Conservation (phyloP, 306 rosid species). For the Adenanthera pavonina region DNA sequence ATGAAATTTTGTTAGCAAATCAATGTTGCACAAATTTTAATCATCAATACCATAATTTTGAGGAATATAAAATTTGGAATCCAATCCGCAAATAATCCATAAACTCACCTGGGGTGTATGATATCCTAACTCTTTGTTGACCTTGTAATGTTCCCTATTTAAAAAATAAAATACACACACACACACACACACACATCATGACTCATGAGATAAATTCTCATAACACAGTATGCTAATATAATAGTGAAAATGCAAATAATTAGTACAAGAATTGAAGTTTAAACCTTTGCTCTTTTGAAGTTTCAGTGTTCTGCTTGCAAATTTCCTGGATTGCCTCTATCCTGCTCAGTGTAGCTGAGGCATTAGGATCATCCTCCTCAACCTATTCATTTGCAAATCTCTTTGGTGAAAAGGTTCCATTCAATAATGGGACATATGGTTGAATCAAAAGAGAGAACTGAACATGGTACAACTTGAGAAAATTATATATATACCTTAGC, state of each 20-base stretch:
- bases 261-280: not conserved
- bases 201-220: too few species aligned
- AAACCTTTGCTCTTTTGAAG: not conserved
- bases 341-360: not conserved
- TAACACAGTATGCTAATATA: too few species aligned
- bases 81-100: not conserved
- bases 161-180: too few species aligned
- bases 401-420: not conserved
- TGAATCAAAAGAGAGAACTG: not conserved
- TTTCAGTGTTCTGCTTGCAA: not conserved
- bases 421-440: not conserved
- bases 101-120: conserved; percentile 5
- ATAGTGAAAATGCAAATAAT: not conserved
- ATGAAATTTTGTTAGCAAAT: not conserved
- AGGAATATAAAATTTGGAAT: not conserved
- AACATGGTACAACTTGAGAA: too few species aligned
- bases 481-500: not conserved
- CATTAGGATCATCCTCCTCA: conserved; percentile 16
- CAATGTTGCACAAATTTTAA: not conserved
- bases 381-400: not conserved
- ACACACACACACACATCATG: too few species aligned
- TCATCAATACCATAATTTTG: not conserved
- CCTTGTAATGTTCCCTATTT: not conserved
- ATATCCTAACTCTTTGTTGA: not conserved
- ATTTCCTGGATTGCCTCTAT: conserved; percentile 17